Evolutionary conservation across 2,329 filamentous ascomycete species (phyloP).

Genomic region (Hypoxylon sp.): DNA sequence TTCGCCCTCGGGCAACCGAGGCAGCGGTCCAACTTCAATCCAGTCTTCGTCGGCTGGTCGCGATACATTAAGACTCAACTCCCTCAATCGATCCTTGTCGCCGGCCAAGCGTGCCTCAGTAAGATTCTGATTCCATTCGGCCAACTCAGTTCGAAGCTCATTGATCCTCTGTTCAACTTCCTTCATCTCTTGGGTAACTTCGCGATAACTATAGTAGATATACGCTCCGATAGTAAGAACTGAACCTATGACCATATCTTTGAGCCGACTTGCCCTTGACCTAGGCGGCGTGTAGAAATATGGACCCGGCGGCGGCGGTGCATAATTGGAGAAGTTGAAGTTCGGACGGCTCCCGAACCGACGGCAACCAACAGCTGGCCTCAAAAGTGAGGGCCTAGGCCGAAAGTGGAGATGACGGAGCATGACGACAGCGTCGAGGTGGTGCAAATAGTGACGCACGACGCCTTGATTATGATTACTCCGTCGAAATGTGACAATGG

Average conservation of each 20-base stretch:
- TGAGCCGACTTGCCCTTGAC: conserved; percentile 23
- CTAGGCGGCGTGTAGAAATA: conserved; percentile 17
- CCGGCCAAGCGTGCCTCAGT: conserved; percentile 28
- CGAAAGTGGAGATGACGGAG: conserved; percentile 8
- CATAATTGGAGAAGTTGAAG: conserved; percentile 21
- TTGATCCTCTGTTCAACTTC: conserved; percentile 11
- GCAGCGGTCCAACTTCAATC: conserved; percentile 37
- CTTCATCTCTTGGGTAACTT: conserved; percentile 10
- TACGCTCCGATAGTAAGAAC: conserved; percentile 29
- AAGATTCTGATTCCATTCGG: conserved; percentile 17
- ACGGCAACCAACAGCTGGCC: not conserved
- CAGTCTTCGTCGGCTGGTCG: not conserved
- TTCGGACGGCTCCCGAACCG: conserved; percentile 15
- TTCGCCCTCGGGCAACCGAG: conserved; percentile 29
- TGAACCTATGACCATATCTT: not conserved
- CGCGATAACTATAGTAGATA: conserved; percentile 13
- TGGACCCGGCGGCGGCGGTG: not conserved
- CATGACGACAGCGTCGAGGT: conserved; percentile 1
- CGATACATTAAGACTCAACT: conserved; percentile 21
- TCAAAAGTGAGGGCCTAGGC: conserved; percentile 3
- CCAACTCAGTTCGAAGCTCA: not conserved
- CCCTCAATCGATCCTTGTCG: conserved; percentile 33
- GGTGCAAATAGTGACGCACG: not conserved
- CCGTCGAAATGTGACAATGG: not conserved
- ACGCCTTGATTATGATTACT: not conserved